Base-by-base conservation (phyloP, 306 rosid species). In the Vachellia collinsii region DNA sequence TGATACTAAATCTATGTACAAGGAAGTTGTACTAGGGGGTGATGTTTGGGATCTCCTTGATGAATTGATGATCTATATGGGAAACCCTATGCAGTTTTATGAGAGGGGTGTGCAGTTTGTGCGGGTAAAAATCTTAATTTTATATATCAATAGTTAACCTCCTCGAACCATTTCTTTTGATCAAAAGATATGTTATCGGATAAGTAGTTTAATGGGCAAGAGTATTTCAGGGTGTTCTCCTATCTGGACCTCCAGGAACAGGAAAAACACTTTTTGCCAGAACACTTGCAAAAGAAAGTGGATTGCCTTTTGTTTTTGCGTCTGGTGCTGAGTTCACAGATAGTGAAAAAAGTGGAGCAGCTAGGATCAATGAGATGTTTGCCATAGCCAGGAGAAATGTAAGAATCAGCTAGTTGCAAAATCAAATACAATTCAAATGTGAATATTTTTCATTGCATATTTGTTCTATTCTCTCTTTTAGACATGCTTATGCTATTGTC, bases 11-110 rank as follows among this genome's bases (percentile, higher is more conserved):
- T 91, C 98, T 29, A 93, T 95, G 98, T 80, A 84, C 79, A 95
- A 95, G 83, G 99, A 95, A 78, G 97, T 95, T 64, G 96, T 95
- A 67, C 83, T 95, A 77, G 99, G 99, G 58, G 99, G 98, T 82
- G 99, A 95, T 77, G 98, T 93, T 67, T 95, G 99, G 99, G 97
- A 93, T 81, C 97, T 95, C 86, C 99, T 95, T 58, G 97, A 95
- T 38, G 99, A 95, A 88, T 84, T 95, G 78, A 93, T 93, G 99
- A 90, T 91, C 85, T 95, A 95, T 83, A 95, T 93, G 98, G 91
- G 92, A 82, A 95, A 95, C 86, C 99, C 99, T 78, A 95, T 95
- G 99, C 96, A 91, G 82, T 93, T 89, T 88, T 95, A 86, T 76
- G 98, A 95, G 85, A 90, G 80, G 85, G 96, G 85, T 16, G 99